A percentile compares a stretch with the other conserved stretches of the same genome.
Evolutionary conservation across 257 asterid species (phyloP).

Genomic region (Cynanchum wilfordii): DNA sequence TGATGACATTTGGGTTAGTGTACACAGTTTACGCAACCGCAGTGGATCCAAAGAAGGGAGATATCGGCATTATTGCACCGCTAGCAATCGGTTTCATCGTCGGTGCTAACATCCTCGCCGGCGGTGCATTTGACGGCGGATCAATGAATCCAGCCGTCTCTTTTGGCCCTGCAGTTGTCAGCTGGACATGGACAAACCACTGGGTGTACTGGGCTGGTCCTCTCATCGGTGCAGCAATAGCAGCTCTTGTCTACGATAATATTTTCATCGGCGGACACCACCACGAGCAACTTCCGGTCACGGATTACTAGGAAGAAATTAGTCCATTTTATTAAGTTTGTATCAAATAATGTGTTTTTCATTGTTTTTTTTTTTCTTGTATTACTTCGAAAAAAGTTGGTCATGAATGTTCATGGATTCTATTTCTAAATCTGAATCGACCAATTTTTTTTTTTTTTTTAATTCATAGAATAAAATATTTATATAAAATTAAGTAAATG

Average conservation of each 20-base stretch:
- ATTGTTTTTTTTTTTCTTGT: no score
- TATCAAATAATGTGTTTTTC: no score
- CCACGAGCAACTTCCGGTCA: constrained; percentile 23
- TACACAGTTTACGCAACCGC: constrained; percentile 47
- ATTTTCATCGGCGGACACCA: constrained; percentile 23
- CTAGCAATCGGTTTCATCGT: constrained; percentile 42
- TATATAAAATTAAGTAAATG: no score
- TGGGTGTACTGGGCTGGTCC: constrained; percentile 50
- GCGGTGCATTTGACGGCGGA: constrained; percentile 43
- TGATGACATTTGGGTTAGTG: constrained; percentile 45
- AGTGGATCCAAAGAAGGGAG: constrained; percentile 39
- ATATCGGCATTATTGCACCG: constrained; percentile 39
- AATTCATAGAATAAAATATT: no score
- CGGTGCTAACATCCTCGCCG: constrained; percentile 41
- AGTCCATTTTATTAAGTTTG: no score
- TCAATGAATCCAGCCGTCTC: constrained; percentile 46
- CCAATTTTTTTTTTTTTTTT: no score
- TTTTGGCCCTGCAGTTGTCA: constrained; percentile 44
- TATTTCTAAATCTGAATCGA: no score
- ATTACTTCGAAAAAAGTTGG: no score
- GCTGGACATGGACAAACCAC: constrained; percentile 35
- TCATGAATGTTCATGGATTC: no score
- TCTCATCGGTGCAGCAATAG: constrained; percentile 34
- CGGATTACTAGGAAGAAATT: constrained; percentile 16
- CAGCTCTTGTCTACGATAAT: constrained; percentile 31